These are phyloP conservation scores for Ascochyta lentis DNA, from an alignment of 2,329 filamentous ascomycete genomes.

Conservation along the genomic window DNA sequence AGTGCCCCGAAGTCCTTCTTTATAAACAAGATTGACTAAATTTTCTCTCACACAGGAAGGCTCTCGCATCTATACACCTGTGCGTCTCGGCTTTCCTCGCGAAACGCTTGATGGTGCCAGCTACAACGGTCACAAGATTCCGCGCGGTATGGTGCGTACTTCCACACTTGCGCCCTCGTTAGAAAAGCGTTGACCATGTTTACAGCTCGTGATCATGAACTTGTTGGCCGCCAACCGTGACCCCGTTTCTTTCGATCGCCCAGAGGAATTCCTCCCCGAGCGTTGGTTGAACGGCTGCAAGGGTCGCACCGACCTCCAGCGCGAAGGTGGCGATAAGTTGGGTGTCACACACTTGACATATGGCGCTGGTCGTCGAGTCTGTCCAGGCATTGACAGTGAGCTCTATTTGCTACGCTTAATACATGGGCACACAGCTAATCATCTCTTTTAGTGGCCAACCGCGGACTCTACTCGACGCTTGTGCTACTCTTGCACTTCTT, in stretches of 20 bases:
- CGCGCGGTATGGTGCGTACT: background rate
- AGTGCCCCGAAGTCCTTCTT: background rate
- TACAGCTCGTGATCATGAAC: background rate
- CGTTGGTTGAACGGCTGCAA: constrained; percentile 1
- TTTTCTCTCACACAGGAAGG: constrained; percentile 4
- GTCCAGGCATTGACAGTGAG: background rate
- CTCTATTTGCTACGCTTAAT: too few species aligned
- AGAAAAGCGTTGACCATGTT: too few species aligned
- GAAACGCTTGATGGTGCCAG: background rate
- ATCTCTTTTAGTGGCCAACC: constrained; percentile 14
- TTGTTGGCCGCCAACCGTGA: constrained; percentile 1
- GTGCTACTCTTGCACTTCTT: constrained; percentile 26
- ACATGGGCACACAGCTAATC: background rate
- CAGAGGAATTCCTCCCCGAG: background rate
- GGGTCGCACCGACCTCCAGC: background rate
- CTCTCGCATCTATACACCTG: constrained; percentile 21
- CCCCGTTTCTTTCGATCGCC: background rate
- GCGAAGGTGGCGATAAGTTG: background rate
- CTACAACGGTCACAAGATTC: background rate
- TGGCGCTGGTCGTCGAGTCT: constrained; percentile 1
- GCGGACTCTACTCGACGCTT: constrained; percentile 23
- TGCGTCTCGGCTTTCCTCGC: constrained; percentile 11
- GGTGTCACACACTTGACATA: constrained; percentile 10
- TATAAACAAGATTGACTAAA: background rate
- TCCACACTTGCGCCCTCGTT: background rate